Evolutionary conservation across 2,329 filamentous ascomycete genomes (phyloP).

Genomic region (Ophiocordyceps unilateralis): DNA sequence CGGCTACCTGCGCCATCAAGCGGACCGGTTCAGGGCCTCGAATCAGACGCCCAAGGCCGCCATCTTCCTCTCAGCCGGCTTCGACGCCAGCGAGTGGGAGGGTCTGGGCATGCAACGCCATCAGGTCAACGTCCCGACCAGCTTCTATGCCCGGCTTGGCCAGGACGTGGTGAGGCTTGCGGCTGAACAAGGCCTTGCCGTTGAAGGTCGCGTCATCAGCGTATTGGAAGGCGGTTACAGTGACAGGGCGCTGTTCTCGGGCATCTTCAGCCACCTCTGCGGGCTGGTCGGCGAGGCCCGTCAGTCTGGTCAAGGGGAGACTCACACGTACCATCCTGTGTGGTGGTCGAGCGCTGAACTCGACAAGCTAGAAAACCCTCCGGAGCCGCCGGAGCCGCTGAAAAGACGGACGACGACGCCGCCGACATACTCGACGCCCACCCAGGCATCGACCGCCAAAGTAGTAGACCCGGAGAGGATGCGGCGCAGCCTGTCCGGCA

Average conservation of each 20-base stretch:
- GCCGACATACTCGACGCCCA: constrained; percentile 73
- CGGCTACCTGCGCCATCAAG: constrained; percentile 56
- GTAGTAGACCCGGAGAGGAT: constrained; percentile 51
- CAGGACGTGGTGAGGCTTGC: constrained; percentile 71
- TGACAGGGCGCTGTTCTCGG: constrained; percentile 74
- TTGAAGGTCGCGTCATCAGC: constrained; percentile 76
- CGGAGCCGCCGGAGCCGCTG: constrained; percentile 28
- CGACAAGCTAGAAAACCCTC: constrained; percentile 48
- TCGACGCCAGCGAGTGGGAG: constrained; percentile 95
- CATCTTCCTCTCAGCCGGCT: constrained; percentile 89
- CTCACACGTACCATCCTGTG: constrained; percentile 40
- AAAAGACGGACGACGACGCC: constrained; percentile 38
- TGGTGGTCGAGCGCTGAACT: constrained; percentile 58
- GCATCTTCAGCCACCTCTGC: constrained; percentile 76
- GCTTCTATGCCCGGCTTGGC: constrained; percentile 87
- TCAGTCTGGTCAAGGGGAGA: constrained; percentile 22
- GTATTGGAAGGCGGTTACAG: constrained; percentile 94
- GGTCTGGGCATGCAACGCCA: constrained; percentile 87
- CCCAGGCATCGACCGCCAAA: constrained; percentile 72
- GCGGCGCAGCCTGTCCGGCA: constrained; percentile 43
- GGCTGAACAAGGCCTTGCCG: constrained; percentile 57
- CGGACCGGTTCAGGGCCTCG: constrained; percentile 41
- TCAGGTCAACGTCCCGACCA: constrained; percentile 86
- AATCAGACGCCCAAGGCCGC: constrained; percentile 58
- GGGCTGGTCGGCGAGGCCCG: constrained; percentile 51